These are phyloP conservation scores for Colletotrichum sp. DNA, from an alignment of 2,329 filamentous ascomycete species.

Conservation along the genomic window DNA sequence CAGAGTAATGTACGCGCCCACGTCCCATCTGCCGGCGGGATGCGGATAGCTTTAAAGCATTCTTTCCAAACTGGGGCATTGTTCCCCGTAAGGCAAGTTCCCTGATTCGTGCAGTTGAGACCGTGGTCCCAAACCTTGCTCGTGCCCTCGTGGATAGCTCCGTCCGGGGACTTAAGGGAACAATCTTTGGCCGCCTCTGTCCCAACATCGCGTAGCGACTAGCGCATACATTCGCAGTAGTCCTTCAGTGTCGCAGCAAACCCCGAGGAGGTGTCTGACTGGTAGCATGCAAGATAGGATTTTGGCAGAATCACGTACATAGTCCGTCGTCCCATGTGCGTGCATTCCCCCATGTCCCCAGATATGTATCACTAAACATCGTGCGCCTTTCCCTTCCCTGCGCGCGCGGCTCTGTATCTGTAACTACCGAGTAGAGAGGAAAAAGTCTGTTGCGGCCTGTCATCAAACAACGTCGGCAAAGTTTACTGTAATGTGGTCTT, in stretches of 20 bases:
- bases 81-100: background rate
- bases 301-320: background rate
- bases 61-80: background rate
- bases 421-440: background rate
- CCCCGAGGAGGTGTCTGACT: background rate
- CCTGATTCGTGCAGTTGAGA: slow-evolving; percentile 7
- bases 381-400: background rate
- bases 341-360: background rate
- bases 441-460: background rate
- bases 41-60: background rate
- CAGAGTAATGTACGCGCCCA: background rate
- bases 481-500: background rate
- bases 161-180: background rate
- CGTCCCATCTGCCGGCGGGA: background rate
- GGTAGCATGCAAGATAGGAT: background rate
- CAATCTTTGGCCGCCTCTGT: background rate
- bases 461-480: background rate
- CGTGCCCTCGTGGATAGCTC: background rate
- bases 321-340: background rate
- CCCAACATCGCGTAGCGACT: background rate
- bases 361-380: background rate
- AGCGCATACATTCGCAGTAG: background rate
- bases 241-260: background rate
- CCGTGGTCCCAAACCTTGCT: background rate
- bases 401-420: background rate